Base-by-base conservation (phyloP, 345 rosid species). In the Litchi chinensis region DNA sequence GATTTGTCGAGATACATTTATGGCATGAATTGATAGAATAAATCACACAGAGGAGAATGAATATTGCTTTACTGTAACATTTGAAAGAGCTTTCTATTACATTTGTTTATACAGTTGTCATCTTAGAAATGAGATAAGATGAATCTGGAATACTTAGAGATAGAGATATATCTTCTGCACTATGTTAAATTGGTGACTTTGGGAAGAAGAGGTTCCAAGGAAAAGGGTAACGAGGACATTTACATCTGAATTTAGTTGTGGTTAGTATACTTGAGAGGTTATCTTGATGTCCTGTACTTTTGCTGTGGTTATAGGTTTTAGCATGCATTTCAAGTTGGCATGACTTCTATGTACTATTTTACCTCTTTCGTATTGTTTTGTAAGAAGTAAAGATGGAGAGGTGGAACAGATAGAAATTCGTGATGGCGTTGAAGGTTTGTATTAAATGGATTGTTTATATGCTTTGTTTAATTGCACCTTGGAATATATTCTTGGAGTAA, bases 201-300 rank as follows among this genome's bases (percentile, higher is more conserved):
- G 5, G 70, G 62, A 21, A 26, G 18, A 56, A 10, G 5, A 48
- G 9, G 15, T 76, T 11, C 46, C 16, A 26, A 21, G 37, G 21
- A n/a, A 65, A 54, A 10, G 48, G 32, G 70, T 46, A 9, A 40
- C 8, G 1, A 37, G 44, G 60, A 50, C 43, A 10, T 28, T 50
- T 67, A 66, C 22, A n/a, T 50, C 10, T 65, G 46, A 11, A 19
- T 76, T 76, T 76, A 10, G n/a, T 50, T n/a, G 8, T 76, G 64
- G 43, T 10, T n/a, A 16, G 71, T 62, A 10, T 52, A 16, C 44
- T 8, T 26, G 52, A 63, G 60, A 37, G 70, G 8, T 66, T 10
- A 19, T 32, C 71, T 32, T 65, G 39, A 75, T 48, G 60, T 62
- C 77, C 41, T 46, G 40, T 28, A 57, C 54, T 74, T 74, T 43